These are phyloP conservation scores for Penicillium nordicum DNA, from an alignment of 2,329 filamentous ascomycete species.

Conservation along the genomic window DNA sequence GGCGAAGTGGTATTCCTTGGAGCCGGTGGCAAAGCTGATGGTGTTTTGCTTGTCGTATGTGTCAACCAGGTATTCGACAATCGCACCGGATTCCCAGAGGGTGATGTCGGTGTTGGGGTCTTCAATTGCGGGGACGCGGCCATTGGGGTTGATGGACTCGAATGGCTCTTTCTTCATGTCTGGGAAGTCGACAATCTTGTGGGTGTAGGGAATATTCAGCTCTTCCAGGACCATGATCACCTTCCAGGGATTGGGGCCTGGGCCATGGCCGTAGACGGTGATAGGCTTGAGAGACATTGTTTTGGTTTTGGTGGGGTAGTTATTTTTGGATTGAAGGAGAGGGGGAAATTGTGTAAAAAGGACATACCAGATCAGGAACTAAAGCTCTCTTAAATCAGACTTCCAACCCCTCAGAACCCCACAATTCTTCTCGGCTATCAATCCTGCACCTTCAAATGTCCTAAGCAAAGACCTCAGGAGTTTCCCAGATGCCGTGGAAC, in stretches of 20 bases:
- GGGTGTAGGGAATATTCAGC: slow-evolving; percentile 31
- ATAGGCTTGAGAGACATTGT: slow-evolving; percentile 22
- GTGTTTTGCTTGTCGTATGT: slow-evolving; percentile 43
- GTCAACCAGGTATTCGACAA: slow-evolving; percentile 45
- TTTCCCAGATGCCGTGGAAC: not conserved
- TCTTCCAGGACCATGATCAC: slow-evolving; percentile 34
- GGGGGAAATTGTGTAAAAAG: not conserved
- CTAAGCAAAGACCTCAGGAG: not conserved
- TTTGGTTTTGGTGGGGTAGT: not conserved
- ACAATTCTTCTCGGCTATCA: not conserved
- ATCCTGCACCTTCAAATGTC: not conserved
- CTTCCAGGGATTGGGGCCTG: slow-evolving; percentile 34
- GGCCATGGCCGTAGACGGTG: slow-evolving; percentile 21
- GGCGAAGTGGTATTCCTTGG: slow-evolving; percentile 36
- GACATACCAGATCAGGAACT: not conserved
- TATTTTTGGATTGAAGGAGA: not conserved
- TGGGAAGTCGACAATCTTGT: slow-evolving; percentile 18
- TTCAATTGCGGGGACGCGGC: slow-evolving; percentile 35
- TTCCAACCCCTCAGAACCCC: not conserved
- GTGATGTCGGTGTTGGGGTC: slow-evolving; percentile 40
- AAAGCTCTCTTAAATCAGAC: not conserved
- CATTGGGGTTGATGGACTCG: slow-evolving; percentile 33
- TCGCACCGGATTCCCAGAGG: slow-evolving; percentile 47
- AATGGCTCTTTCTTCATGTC: slow-evolving; percentile 33
- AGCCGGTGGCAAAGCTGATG: slow-evolving; percentile 35